Evolutionary conservation across 2,329 filamentous ascomycete species (phyloP), one percentile per base, ranked within the genome.

Genomic region (Fusarium secorum): DNA sequence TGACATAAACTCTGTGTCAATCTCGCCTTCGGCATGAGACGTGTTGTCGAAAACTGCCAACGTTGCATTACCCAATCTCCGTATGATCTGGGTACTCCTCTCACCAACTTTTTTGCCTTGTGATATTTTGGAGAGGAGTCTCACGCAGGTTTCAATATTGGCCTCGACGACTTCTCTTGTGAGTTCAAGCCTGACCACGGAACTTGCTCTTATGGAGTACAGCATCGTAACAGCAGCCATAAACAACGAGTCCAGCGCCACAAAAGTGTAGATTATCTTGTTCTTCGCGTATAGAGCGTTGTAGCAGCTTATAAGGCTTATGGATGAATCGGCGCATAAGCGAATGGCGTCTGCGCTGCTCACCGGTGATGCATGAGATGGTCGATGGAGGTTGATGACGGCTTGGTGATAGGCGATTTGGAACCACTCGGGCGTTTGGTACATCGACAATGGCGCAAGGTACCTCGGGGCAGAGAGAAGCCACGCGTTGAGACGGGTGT

Each of bases 1-100:
- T 8, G 72, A 75, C 72, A 74, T 74, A 36, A 74, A 74, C 30
- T 74, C 72, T 1, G 70, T 74, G 42, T 74, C 72, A 9, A 74
- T 68, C 11, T 73, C 72, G 4, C 57, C 72, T 18, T 66, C 72
- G 8, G 70, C 51, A 35, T 54, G 51, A 4, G 64, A 63, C 17
- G 59, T 30, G 0, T 71, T 69, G 17, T 75, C 72, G 26, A 74
- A 74, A 3, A 74, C 59, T 2, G 70, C 67, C 3, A 74, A 17
- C 7, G 70, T 74, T 11, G 72, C 72, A 54, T 74, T 74, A 2
- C 72, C 72, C 3, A 74, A 33, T 18, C 72, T 49, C 4, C 67
- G 57, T 5, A 74, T 66, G 8, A 74, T 66, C 15, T 74, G 72
- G 0, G 63, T 70, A 4, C 72, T 74, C 24, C 72, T 53, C 24